Base-by-base conservation (phyloP, 148 eudicot species). In the Heliosperma pusillum region DNA sequence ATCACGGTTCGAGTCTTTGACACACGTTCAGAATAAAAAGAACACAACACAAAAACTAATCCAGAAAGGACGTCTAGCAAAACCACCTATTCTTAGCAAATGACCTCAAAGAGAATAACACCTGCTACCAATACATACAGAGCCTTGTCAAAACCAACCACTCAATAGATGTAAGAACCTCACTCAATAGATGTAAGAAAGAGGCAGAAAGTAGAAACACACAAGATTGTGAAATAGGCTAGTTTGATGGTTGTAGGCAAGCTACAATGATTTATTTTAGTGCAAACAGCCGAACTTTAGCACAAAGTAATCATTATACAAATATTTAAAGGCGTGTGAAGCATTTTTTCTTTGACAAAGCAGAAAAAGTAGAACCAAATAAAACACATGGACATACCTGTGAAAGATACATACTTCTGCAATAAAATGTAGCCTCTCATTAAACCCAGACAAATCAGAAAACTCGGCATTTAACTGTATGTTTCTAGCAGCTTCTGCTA, bases 331-430 rank as follows among this genome's bases (percentile, higher is more conserved):
- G 27, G 53, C 29, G 11, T 68, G 36, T 72, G 55, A 26, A 63
- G 22, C 55, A 55, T 27, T 22, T 58, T 10, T 22, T 56, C 56
- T 16, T 59, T 44, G 50, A 29, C 22, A 2, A 25, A 29, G 11
- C 19, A 70, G 53, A 68, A 65, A 10, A 67, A 13, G 19, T 7
- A 10, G 62, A 62, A 42, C 16, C 15, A 16, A 70, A 25, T 25
- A 7, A 57, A 26, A 79, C 24, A 74, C 12, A 73, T 44, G 55
- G 50, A 24, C 67, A 73, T 82, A 95, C 98, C 98, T 95, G 81
- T 95, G 98, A 83, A 95, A 95, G 77, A 95, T 90, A 77, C 98
- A 95, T 69, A 95, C 97, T 92, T 95, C 97, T 44, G 98, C 93
- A 77, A 95, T 92, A 68, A 95, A 95, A 69, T 92, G 98, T 63